Evolutionary conservation across 164 flowering plant genomes (phyloP), one percentile per base, ranked within the genome.

Genomic region (Vitis cinerea): DNA sequence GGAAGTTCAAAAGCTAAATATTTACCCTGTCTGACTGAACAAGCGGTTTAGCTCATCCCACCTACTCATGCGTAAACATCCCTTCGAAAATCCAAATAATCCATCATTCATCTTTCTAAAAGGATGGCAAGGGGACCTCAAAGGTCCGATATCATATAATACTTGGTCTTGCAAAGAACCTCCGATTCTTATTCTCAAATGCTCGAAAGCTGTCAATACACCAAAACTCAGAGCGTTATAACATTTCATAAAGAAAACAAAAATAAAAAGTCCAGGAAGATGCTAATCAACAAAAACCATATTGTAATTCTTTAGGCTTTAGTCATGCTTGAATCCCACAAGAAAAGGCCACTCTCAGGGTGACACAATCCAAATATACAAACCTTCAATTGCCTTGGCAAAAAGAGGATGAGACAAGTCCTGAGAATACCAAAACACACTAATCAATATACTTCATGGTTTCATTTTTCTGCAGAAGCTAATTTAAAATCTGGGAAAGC

Each of bases 161-260:
- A 93, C 88, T 85, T 79, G 94, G 78, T 95, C 97, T 85, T 95
- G 97, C 80, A 95, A 77, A 48, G 97, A 88, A 31, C 98, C 98
- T 71, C 97, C 97, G 56, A 93, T 70, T 78, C 98, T 81, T 79
- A 93, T 80, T 83, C 98, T 90, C 81, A 91, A 75, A 67, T 57
- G 75, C 76, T 75, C 65, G 76, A 93, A 95, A 75, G 99, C 97
- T 95, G 73, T 68, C 56, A 69, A 66, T 31, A 61, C 69, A 78
- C 51, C 69, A 73, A 60, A 0, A 49, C 50, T 50, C 23, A 58
- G 67, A 67, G 0, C 0, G n/a, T 13, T 65, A 59, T 29, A 13
- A 44, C 12, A 37, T 53, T 3, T 17, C 9, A 1, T 27, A 9
- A 55, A 12, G 1, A 51, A 44, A 30, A 57, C 4, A 9, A 55